A percentile compares a stretch with the other conserved stretches of the same genome.
phyloP scores from a whole-genome alignment of 805 yeast genomes.

The Sporopachydermia lactativora region DNA sequence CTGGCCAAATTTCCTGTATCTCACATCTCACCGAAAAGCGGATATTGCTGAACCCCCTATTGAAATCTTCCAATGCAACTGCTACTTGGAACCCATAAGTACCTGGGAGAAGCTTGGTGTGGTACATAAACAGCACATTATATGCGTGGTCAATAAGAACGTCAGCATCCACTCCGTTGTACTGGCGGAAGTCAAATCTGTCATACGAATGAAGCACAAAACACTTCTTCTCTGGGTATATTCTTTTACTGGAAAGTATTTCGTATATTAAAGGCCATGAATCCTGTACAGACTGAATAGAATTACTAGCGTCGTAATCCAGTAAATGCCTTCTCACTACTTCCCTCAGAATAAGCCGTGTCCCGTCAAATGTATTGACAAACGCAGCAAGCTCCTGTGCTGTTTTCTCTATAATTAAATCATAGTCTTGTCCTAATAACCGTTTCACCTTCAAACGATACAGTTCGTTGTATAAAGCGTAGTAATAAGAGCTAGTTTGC shows the following conservation, averaged over 20 bases:
- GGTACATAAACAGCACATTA: not conserved
- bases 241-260: slow-evolving; percentile 33
- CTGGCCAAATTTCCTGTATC: not conserved
- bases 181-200: not conserved
- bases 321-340: slow-evolving; percentile 23
- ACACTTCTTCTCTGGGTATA: slow-evolving; percentile 34
- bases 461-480: slow-evolving; percentile 34
- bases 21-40: slow-evolving; percentile 12
- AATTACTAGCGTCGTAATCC: slow-evolving; percentile 17
- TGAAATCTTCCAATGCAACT: slow-evolving; percentile 6
- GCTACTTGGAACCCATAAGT: slow-evolving; percentile 5
- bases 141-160: not conserved
- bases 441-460: slow-evolving; percentile 26
- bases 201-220: slow-evolving; percentile 18
- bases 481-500: slow-evolving; percentile 29
- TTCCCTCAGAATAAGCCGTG: slow-evolving; percentile 23
- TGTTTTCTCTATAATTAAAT: slow-evolving; percentile 5
- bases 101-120: slow-evolving; percentile 2
- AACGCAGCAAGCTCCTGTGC: slow-evolving; percentile 12
- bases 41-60: slow-evolving; percentile 10
- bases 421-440: slow-evolving; percentile 18
- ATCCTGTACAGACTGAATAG: slow-evolving; percentile 14
- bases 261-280: slow-evolving; percentile 39
- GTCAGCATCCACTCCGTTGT: not conserved
- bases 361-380: slow-evolving; percentile 25